phyloP scores from a whole-genome alignment of 2,329 filamentous ascomycete genomes.

The Xylaria sp. region DNA sequence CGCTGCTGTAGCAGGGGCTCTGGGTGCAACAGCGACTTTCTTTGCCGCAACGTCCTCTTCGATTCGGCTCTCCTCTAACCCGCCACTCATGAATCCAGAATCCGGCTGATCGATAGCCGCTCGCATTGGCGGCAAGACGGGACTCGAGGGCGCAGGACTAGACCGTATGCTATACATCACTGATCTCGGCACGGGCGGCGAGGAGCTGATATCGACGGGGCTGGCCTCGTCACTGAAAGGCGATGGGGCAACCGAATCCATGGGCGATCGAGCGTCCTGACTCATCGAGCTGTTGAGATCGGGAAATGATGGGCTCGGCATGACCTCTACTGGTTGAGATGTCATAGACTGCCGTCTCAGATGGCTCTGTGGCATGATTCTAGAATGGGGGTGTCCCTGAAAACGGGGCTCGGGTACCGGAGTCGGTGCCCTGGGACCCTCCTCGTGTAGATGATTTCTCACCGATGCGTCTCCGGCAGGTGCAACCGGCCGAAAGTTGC shows the following conservation, averaged over 20 bases:
- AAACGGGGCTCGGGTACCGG: constrained; percentile 69
- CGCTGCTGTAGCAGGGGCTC: constrained; percentile 41
- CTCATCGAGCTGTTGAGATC: constrained; percentile 54
- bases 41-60: constrained; percentile 69
- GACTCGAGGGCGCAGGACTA: constrained; percentile 81
- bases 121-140: constrained; percentile 73
- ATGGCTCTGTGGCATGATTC: constrained; percentile 57
- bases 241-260: constrained; percentile 62
- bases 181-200: constrained; percentile 80
- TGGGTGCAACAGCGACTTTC: constrained; percentile 54
- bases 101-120: constrained; percentile 72
- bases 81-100: constrained; percentile 87
- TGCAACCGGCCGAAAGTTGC: constrained; percentile 80
- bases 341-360: constrained; percentile 71
- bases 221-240: constrained; percentile 70
- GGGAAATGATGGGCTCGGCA: constrained; percentile 44
- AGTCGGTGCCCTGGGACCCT: constrained; percentile 79
- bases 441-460: constrained; percentile 71
- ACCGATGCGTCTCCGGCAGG: constrained; percentile 57
- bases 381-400: constrained; percentile 43
- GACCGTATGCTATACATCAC: constrained; percentile 62
- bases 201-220: constrained; percentile 86
- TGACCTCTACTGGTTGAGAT: constrained; percentile 59
- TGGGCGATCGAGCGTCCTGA: constrained; percentile 65
- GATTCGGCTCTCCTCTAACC: constrained; percentile 66